These are phyloP conservation scores for Sicyos edulis DNA, from an alignment of 306 rosid genomes.

Conservation along the genomic window DNA sequence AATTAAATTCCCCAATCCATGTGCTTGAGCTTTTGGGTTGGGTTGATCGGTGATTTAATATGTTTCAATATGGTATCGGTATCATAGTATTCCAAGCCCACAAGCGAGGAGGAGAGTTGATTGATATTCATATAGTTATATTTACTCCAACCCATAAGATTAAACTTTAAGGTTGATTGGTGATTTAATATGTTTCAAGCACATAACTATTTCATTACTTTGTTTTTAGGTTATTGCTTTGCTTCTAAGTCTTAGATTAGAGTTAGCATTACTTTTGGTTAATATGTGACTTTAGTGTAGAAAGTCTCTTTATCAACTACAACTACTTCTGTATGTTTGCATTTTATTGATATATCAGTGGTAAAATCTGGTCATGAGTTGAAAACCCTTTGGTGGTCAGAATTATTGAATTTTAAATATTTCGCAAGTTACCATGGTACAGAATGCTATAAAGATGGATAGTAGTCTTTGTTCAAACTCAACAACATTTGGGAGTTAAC, in stretches of 20 bases:
- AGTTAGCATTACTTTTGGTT: neutral
- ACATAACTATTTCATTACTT: conserved; percentile 7
- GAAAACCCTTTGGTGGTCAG: neutral
- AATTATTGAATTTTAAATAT: neutral
- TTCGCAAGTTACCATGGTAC: neutral
- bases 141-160: too few species aligned
- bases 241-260: conserved; percentile 14
- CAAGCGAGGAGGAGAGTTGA: too few species aligned
- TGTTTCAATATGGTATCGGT: too few species aligned
- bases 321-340: neutral
- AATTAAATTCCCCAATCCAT: too few species aligned
- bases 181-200: too few species aligned
- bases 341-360: neutral
- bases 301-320: neutral
- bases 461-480: neutral
- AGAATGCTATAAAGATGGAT: neutral
- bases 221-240: neutral
- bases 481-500: neutral
- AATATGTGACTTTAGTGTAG: neutral
- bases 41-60: too few species aligned
- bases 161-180: too few species aligned
- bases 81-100: too few species aligned
- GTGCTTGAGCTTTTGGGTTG: too few species aligned
- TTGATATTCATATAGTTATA: too few species aligned
- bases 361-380: neutral